These are phyloP conservation scores for Saccharomycopsis lassenensis DNA, from an alignment of 805 yeast genomes.

Conservation along the genomic window DNA sequence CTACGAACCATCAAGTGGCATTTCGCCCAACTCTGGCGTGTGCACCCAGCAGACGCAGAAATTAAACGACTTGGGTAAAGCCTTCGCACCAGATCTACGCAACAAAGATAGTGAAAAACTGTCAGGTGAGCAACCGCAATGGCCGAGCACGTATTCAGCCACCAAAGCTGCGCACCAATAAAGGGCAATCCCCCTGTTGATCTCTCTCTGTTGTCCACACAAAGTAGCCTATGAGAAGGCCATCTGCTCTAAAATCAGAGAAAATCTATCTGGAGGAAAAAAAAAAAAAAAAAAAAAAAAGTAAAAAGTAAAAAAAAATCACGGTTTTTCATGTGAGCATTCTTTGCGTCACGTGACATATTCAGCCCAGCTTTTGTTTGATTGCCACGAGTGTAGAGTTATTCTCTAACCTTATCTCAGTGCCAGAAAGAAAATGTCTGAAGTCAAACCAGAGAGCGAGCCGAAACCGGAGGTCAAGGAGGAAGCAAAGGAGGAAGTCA, in stretches of 20 bases:
- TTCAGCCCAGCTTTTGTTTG: conserved; percentile 8
- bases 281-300: conserved; percentile 14
- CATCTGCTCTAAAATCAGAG: conserved; percentile 33
- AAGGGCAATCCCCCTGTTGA: conserved; percentile 11
- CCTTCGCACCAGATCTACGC: too few species aligned
- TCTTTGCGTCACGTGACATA: conserved; percentile 1
- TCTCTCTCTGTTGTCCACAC: conserved; percentile 47
- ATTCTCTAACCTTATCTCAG: conserved; percentile 4
- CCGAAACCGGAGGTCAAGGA: conserved; percentile 5
- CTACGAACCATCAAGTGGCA: too few species aligned
- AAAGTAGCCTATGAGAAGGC: conserved; percentile 24
- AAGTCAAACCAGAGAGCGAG: conserved; percentile 17
- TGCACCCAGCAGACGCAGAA: too few species aligned
- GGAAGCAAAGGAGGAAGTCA: conserved; percentile 6
- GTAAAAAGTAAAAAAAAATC: conserved; percentile 3
- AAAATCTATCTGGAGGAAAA: conserved; percentile 22
- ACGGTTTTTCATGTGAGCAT: neutral
- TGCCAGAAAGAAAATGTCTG: conserved; percentile 2
- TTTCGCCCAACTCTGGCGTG: too few species aligned
- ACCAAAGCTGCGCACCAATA: neutral
- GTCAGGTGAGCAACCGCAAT: too few species aligned
- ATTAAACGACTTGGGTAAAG: too few species aligned
- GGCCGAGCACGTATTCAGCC: neutral
- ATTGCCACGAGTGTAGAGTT: conserved; percentile 17
- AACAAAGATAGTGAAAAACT: too few species aligned